These are phyloP conservation scores for Coccinonectria pachysandricola DNA, from an alignment of 2,329 filamentous ascomycete genomes.

Conservation along the genomic window DNA sequence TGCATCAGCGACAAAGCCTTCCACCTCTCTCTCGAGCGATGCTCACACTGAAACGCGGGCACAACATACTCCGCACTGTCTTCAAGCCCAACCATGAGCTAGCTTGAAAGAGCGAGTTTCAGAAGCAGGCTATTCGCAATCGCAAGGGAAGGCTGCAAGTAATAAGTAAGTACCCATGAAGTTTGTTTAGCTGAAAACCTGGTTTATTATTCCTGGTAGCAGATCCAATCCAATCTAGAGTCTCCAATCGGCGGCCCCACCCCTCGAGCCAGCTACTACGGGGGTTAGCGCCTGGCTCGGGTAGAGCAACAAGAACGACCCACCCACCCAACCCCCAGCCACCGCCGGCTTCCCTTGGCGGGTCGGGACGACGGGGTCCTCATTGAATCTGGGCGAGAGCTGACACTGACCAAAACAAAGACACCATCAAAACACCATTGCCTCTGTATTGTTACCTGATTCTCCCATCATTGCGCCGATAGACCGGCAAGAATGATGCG, in stretches of 20 bases:
- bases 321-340: conserved; percentile 20
- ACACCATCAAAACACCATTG: conserved; percentile 16
- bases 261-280: conserved; percentile 13
- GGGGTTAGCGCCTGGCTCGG: conserved; percentile 9
- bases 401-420: conserved; percentile 23
- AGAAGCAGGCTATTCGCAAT: too few species aligned
- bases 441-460: conserved; percentile 3
- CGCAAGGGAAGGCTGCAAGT: too few species aligned
- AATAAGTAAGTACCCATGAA: too few species aligned
- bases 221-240: conserved; percentile 20
- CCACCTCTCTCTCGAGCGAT: too few species aligned
- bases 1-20: too few species aligned
- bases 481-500: conserved; percentile 38
- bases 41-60: too few species aligned
- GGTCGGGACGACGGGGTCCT: conserved; percentile 15
- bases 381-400: conserved; percentile 14
- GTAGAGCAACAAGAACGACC: too few species aligned
- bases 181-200: too few species aligned
- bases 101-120: too few species aligned
- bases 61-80: too few species aligned
- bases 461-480: conserved; percentile 14
- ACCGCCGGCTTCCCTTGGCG: conserved; percentile 21
- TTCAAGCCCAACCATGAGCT: too few species aligned
- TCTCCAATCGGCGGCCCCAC: conserved; percentile 11
- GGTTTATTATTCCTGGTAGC: too few species aligned